Evolutionary conservation across 2,329 filamentous ascomycete genomes (phyloP).

Genomic region (Aspergillus novofumigatus): DNA sequence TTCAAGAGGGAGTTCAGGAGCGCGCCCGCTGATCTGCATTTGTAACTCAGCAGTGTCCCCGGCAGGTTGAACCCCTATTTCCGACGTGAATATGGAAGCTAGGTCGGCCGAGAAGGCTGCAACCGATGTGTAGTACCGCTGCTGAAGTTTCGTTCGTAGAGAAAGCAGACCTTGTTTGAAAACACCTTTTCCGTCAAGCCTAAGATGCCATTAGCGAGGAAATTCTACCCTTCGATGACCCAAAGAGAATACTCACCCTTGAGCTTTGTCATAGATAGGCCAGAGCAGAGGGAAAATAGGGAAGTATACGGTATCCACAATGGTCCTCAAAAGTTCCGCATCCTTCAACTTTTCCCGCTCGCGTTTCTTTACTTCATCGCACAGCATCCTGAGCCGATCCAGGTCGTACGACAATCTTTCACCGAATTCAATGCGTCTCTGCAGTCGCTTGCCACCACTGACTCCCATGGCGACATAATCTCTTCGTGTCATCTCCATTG

Average conservation of each 20-base stretch:
- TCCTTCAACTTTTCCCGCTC: constrained; percentile 75
- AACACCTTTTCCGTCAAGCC: constrained; percentile 49
- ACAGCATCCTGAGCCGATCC: constrained; percentile 67
- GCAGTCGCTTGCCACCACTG: constrained; percentile 70
- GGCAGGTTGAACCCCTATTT: constrained; percentile 48
- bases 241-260: constrained; percentile 59
- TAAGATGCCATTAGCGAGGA: constrained; percentile 19
- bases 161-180: constrained; percentile 53
- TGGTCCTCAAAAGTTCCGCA: constrained; percentile 68
- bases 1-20: constrained; percentile 51
- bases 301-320: constrained; percentile 89
- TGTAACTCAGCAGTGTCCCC: constrained; percentile 45
- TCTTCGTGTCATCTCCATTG: constrained; percentile 91
- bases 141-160: constrained; percentile 51
- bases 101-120: constrained; percentile 58
- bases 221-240: not conserved
- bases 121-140: constrained; percentile 58
- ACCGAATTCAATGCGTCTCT: constrained; percentile 84
- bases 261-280: constrained; percentile 74
- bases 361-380: constrained; percentile 66
- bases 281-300: constrained; percentile 73
- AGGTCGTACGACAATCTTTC: constrained; percentile 63
- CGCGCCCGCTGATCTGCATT: constrained; percentile 48
- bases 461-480: constrained; percentile 96
- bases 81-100: constrained; percentile 52